Percentiles rank a stretch among this genome's conserved stretches.
phyloP scores from a whole-genome alignment of 2,329 filamentous ascomycete genomes.

The Lachnellula suecica region DNA sequence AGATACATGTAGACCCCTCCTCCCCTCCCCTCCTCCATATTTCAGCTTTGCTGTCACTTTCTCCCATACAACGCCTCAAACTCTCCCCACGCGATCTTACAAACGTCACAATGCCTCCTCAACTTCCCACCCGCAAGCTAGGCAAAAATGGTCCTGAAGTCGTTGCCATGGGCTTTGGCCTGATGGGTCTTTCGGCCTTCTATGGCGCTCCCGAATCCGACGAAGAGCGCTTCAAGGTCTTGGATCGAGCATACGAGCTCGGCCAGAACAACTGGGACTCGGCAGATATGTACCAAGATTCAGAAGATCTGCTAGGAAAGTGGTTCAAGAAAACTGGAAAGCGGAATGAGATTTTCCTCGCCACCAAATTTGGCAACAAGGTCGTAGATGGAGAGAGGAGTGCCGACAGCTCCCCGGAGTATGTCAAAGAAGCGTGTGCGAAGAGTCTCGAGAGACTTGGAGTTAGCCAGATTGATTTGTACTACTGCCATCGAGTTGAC shows the following conservation, averaged over 20 bases:
- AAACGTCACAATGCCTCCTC: background rate
- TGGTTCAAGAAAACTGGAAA: slow-evolving; percentile 46
- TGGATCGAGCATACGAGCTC: slow-evolving; percentile 38
- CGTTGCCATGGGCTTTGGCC: slow-evolving; percentile 30
- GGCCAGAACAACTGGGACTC: slow-evolving; percentile 35
- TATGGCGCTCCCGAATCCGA: slow-evolving; percentile 26
- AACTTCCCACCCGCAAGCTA: slow-evolving; percentile 16
- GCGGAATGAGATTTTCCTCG: slow-evolving; percentile 48
- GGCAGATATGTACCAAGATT: slow-evolving; percentile 15
- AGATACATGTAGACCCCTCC: no score
- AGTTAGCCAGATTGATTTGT: slow-evolving; percentile 37
- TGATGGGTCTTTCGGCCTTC: slow-evolving; percentile 28
- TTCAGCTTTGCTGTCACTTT: no score
- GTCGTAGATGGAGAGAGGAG: slow-evolving; percentile 17
- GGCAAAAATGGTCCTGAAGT: slow-evolving; percentile 33
- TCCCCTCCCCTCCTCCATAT: no score
- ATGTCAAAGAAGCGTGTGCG: slow-evolving; percentile 40
- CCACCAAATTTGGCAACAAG: slow-evolving; percentile 44
- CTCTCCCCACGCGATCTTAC: no score
- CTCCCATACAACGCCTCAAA: no score
- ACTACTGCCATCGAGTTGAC: slow-evolving; percentile 40
- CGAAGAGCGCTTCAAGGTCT: slow-evolving; percentile 36
- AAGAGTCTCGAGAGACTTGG: slow-evolving; percentile 39
- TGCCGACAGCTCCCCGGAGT: slow-evolving; percentile 39
- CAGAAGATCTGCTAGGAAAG: slow-evolving; percentile 37